Base-by-base conservation (phyloP, 2,329 filamentous ascomycete genomes). In the Septoria linicola region DNA sequence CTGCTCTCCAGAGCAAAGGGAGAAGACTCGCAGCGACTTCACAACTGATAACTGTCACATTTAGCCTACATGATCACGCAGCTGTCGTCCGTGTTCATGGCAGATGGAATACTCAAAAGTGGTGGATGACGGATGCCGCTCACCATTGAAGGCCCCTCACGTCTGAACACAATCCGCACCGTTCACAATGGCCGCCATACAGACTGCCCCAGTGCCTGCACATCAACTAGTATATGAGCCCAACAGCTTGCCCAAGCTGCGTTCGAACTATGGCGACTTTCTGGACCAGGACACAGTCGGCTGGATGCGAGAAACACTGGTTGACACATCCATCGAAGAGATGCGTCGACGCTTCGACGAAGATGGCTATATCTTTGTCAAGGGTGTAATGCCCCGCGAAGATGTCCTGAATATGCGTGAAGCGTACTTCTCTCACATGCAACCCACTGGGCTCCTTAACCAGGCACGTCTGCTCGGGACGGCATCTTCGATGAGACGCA, bases 321-420 rank as follows among this genome's bases (percentile, higher is more conserved):
- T 62, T n/a, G 58, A 65, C 51, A 70, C 71, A 16, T 67, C 72
- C 3, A 49, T 72, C 7, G 61, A 68, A 27, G 67, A 73, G 41
- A 67, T 75, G 56, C 67, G 70, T 20, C 59, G 62, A 31, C 70
- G 70, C 5, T 69, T 70, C 30, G 45, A 66, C 17, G 55, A 63
- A 11, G 72, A 74, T 43, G 72, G 72, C 20, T 75, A 75, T 55
- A 55, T 76, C 20, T 74, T 70, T 51, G 59, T 76, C 27, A 75
- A 74, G 43, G 64, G 66, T 4, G 49, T 75, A 5, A 57, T 76
- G 17, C 72, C 73, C 4, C 64, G 72, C n/a, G 67, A 69, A 40
- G 70, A 72, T 46, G 73, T 76, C 4, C 60, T 74, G 14, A 66
- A 72, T 52, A 68, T 68, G 41, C 63, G 73, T 13, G 63, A 70